Evolutionary conservation across 805 yeast species (phyloP), one percentile per base, ranked within the genome.

Genomic region (Yamadazyma takamatsuzukensis): DNA sequence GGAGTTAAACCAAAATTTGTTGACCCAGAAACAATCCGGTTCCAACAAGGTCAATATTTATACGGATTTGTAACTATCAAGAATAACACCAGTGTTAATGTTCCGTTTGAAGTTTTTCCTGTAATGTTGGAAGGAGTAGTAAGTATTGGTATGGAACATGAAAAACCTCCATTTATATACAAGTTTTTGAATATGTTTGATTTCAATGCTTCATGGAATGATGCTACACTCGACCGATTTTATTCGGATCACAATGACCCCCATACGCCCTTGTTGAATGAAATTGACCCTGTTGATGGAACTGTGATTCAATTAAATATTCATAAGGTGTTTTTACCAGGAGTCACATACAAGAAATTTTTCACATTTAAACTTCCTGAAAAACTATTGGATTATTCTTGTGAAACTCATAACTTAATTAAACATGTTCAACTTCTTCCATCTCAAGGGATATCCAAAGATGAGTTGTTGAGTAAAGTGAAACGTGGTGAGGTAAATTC

Each of bases 121-220:
- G 68, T 61, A 13, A 53, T 57, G 15, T 51, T 64, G 13, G 70
- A 64, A 40, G 71, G 70, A 3, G 41, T 41, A 13, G 37, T 50
- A n/a, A 50, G 53, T 1, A 44, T 57, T 31, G 56, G 54, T 3
- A 41, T 33, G 29, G 47, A 47, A n/a, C 48, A 41, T 30, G 34
- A 31, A 30, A 43, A 33, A 40, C 49, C 18, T 45, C 44, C 29
- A 40, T 36, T 6, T 53, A 48, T 8, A 32, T 51, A 6, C 45
- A 45, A 16, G 36, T 62, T 61, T 36, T 43, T 64, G 29, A 58
- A 54, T 29, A 63, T 64, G 71, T 62, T 58, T 43, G 71, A 64
- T 36, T 63, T 61, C 41, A 56, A 56, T 29, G 71, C 69, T 1
- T 59, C 64, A 12, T 64, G 68, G 68, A 61, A 54, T 37, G 61